Conservation (phyloP, 352 stramenopile genomes). For the Peronospora tabacina region DNA sequence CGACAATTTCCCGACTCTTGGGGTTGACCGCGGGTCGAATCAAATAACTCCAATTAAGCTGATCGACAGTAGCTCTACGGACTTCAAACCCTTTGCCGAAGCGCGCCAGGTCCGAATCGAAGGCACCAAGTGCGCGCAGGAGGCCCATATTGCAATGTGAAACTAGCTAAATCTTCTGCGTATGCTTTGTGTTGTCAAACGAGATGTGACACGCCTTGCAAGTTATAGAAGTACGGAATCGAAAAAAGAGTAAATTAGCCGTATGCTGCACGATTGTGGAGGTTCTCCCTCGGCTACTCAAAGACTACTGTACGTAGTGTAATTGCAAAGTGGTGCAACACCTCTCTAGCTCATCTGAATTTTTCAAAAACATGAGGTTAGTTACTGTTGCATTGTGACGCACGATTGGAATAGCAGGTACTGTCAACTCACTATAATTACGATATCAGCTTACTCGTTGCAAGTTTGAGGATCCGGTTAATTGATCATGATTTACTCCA, state of each 20-base stretch:
- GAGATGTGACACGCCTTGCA: slow-evolving; percentile 18
- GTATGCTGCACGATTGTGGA: slow-evolving; percentile 13
- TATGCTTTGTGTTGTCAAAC: slow-evolving; percentile 7
- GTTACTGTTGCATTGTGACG: slow-evolving; percentile 10
- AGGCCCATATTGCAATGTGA: slow-evolving; percentile 12
- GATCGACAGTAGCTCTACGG: slow-evolving; percentile 30
- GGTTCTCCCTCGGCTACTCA: not conserved
- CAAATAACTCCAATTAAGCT: slow-evolving; percentile 67
- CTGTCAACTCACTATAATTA: no score
- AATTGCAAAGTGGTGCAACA: slow-evolving; percentile 21
- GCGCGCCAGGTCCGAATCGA: slow-evolving; percentile 32
- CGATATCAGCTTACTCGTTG: no score
- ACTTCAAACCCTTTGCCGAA: slow-evolving; percentile 40
- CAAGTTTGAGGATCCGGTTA: no score
- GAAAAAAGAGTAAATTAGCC: slow-evolving; percentile 17
- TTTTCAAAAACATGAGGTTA: not conserved
- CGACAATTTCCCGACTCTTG: slow-evolving; percentile 35
- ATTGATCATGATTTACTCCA: no score
- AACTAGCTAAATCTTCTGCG: not conserved
- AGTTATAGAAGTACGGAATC: not conserved
- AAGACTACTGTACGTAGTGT: not conserved
- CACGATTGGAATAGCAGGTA: not conserved
- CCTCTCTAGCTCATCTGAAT: not conserved
- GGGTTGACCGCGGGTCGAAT: slow-evolving; percentile 24
- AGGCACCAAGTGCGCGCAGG: slow-evolving; percentile 11